Percentiles rank a stretch among this genome's conserved stretches.
Conservation (phyloP, 1,139 yeast species). For the Taphrina confusa region DNA sequence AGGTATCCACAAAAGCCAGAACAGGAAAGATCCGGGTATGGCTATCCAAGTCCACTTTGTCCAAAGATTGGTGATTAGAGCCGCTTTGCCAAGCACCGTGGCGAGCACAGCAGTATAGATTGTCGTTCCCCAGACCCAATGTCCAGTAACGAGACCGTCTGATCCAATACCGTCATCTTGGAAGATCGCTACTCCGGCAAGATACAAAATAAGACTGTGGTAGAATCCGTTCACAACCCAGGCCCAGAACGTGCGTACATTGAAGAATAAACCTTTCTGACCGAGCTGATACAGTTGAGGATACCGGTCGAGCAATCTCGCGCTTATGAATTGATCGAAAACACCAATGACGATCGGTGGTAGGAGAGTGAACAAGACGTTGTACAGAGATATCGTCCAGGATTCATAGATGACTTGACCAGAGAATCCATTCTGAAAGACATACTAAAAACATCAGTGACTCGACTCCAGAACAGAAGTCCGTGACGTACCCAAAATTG, state of each 20-base stretch:
- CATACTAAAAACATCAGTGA: conserved; percentile 50
- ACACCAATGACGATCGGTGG: conserved; percentile 97
- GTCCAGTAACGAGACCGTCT: conserved; percentile 75
- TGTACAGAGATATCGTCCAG: conserved; percentile 95
- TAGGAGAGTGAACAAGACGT: conserved; percentile 89
- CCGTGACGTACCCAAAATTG: conserved; percentile 72
- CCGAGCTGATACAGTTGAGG: conserved; percentile 93
- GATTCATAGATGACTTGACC: conserved; percentile 97
- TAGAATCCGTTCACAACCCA: conserved; percentile 95
- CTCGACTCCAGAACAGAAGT: background rate
- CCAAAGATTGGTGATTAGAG: conserved; percentile 88
- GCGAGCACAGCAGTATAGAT: conserved; percentile 82
- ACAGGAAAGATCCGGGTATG: conserved; percentile 85
- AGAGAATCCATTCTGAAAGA: conserved; percentile 84
- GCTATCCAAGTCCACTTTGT: conserved; percentile 89
- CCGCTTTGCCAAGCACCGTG: conserved; percentile 94
- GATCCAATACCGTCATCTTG: conserved; percentile 55
- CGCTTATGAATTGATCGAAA: conserved; percentile 93
- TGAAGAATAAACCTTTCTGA: conserved; percentile 82
- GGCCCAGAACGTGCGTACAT: conserved; percentile 91
- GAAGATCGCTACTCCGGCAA: conserved; percentile 71
- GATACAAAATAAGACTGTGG: conserved; percentile 82
- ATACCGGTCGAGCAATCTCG: conserved; percentile 81
- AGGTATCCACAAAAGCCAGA: conserved; percentile 89
- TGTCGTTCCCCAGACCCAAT: conserved; percentile 96